phyloP scores from a whole-genome alignment of 139 green algal species.

The Micractinium sp. region DNA sequence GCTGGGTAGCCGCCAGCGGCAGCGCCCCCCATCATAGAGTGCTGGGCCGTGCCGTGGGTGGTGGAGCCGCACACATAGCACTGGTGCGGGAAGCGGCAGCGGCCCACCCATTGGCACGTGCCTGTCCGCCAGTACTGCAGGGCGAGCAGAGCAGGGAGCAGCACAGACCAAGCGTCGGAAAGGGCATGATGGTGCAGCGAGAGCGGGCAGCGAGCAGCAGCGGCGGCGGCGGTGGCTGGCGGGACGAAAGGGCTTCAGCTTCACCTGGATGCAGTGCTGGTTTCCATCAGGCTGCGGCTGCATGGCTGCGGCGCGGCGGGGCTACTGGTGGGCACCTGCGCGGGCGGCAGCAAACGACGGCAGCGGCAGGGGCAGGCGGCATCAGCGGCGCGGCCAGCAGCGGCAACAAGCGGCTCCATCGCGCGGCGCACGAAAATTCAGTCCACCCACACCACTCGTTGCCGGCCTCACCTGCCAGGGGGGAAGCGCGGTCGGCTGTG shows the following conservation, averaged over 20 bases:
- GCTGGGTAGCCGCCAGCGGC: not conserved
- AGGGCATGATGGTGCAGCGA: too few relatives aligned
- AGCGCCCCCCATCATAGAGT: slow-evolving; percentile 5
- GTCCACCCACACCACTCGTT: too few relatives aligned
- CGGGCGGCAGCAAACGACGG: too few relatives aligned
- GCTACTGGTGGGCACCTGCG: too few relatives aligned
- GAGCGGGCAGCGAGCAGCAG: not conserved
- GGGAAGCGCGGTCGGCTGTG: too few relatives aligned
- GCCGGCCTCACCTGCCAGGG: too few relatives aligned
- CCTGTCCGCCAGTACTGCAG: slow-evolving; percentile 29
- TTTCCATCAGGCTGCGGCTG: slow-evolving; percentile 23
- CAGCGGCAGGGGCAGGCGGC: too few relatives aligned
- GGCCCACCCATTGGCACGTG: slow-evolving; percentile 23
- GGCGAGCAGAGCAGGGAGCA: not conserved
- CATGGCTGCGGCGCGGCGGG: not conserved
- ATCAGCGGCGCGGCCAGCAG: too few relatives aligned
- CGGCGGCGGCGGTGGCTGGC: too few relatives aligned
- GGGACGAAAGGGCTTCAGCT: not conserved
- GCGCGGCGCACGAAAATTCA: too few relatives aligned
- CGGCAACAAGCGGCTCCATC: too few relatives aligned
- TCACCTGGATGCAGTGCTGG: slow-evolving; percentile 32
- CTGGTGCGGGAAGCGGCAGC: slow-evolving; percentile 37
- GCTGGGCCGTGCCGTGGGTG: slow-evolving; percentile 25
- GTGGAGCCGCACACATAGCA: slow-evolving; percentile 32
- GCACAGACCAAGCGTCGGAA: too few relatives aligned